Conservation (phyloP, 1,139 yeast genomes). For the Geotrichum siamense region DNA sequence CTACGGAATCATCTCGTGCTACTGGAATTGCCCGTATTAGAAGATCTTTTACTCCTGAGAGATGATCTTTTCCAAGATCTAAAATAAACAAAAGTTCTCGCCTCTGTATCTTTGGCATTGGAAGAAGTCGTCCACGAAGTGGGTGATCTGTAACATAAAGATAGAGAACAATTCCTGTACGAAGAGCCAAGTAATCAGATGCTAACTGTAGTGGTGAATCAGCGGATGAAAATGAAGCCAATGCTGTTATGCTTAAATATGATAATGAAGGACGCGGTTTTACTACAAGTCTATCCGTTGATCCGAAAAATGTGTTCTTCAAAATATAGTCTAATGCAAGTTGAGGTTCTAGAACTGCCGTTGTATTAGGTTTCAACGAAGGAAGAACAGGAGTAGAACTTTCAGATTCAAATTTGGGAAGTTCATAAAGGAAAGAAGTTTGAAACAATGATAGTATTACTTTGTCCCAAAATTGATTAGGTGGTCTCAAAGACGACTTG, state of each 20-base stretch:
- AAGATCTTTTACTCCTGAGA: constrained; percentile 12
- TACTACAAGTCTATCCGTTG: constrained; percentile 40
- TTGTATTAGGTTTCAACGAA: neutral
- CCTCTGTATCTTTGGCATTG: constrained; percentile 48
- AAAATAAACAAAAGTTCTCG: constrained; percentile 39
- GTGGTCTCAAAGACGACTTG: neutral
- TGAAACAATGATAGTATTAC: constrained; percentile 10
- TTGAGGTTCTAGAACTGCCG: constrained; percentile 4
- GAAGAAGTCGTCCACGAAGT: constrained; percentile 44
- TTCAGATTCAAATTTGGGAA: constrained; percentile 11
- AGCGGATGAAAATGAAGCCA: constrained; percentile 27
- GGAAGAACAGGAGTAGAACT: constrained; percentile 14
- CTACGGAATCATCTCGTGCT: constrained; percentile 19
- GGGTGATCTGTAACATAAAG: constrained; percentile 48
- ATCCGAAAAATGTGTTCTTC: constrained; percentile 37
- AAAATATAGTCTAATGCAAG: constrained; percentile 10
- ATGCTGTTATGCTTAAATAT: constrained; percentile 43
- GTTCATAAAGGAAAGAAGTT: constrained; percentile 14
- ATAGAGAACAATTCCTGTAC: constrained; percentile 47
- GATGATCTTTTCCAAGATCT: constrained; percentile 19
- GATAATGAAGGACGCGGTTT: constrained; percentile 41
- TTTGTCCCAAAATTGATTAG: constrained; percentile 12
- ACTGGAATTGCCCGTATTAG: constrained; percentile 21
- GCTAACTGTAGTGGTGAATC: constrained; percentile 21
- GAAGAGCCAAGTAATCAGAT: constrained; percentile 40